A percentile compares a stretch with the other conserved stretches of the same genome.
phyloP scores from a whole-genome alignment of 1,284 basidiomycete genomes.

The Ganoderma sinense region DNA sequence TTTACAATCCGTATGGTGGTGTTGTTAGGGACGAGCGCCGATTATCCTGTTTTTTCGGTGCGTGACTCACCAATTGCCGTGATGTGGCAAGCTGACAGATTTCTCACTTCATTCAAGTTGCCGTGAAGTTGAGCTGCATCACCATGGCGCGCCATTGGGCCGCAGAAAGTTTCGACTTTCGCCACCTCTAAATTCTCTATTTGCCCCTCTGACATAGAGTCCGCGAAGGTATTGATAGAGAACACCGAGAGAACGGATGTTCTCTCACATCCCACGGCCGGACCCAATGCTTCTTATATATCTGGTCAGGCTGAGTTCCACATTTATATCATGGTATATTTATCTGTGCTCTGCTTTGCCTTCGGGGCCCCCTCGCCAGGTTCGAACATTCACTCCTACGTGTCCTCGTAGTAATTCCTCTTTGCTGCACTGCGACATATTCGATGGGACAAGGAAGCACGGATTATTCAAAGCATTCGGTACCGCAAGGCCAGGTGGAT shows the following conservation, averaged over 20 bases:
- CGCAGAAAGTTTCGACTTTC: neutral
- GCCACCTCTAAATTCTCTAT: neutral
- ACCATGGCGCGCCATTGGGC: neutral
- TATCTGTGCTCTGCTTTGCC: neutral
- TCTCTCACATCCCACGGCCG: conserved; percentile 1
- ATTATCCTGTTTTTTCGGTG: neutral
- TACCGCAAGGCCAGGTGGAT: conserved; percentile 13
- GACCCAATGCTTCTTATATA: conserved; percentile 10
- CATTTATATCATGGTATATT: neutral
- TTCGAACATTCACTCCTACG: neutral
- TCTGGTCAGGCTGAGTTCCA: neutral
- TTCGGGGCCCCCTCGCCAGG: neutral
- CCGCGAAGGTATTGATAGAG: neutral
- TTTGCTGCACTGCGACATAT: conserved; percentile 14
- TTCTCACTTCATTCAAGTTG: neutral
- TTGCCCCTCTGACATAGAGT: neutral
- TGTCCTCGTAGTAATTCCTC: conserved; percentile 10
- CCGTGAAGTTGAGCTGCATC: neutral
- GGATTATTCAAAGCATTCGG: conserved; percentile 3
- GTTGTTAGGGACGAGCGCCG: neutral
- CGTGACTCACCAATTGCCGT: neutral
- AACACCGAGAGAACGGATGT: neutral
- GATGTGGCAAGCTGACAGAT: neutral
- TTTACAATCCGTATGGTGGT: neutral
- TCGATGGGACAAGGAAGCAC: conserved; percentile 4